Conservation (phyloP, 495 filamentous ascomycete species). For the Penicillium riverlandense region DNA sequence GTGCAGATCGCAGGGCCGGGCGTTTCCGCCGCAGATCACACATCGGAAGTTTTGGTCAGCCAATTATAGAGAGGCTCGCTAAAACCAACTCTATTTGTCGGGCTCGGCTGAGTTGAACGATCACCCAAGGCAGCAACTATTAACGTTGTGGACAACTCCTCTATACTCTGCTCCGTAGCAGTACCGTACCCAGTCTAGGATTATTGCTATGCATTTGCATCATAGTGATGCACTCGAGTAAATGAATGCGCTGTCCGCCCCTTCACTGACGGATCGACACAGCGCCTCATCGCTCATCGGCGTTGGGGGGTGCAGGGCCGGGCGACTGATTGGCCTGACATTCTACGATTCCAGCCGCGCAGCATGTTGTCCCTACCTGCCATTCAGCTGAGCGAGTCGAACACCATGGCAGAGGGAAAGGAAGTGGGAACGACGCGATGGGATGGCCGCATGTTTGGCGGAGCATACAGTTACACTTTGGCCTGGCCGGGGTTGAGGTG, state of each 20-base stretch:
- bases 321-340: constrained; percentile 24
- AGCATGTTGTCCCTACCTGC: constrained; percentile 2
- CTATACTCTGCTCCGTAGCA: no score
- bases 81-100: constrained; percentile 18
- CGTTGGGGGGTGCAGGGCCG: constrained; percentile 14
- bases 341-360: constrained; percentile 18
- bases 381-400: background rate
- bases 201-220: no score
- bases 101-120: background rate
- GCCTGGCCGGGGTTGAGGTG: no score
- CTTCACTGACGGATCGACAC: constrained; percentile 19
- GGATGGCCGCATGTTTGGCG: no score
- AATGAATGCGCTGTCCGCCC: no score
- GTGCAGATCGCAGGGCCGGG: constrained; percentile 30
- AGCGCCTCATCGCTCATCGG: constrained; percentile 19
- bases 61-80: constrained; percentile 24
- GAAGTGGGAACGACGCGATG: no score
- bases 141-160: no score
- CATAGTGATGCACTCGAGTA: no score
- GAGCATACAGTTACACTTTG: no score
- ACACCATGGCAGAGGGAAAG: no score
- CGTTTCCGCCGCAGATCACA: constrained; percentile 35
- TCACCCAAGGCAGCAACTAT: no score
- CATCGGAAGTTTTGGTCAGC: constrained; percentile 26
- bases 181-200: no score